Evolutionary conservation across 176 grass and related monocot species (phyloP), one percentile per base, ranked within the genome.

Genomic region (Calamus simplicifolius): DNA sequence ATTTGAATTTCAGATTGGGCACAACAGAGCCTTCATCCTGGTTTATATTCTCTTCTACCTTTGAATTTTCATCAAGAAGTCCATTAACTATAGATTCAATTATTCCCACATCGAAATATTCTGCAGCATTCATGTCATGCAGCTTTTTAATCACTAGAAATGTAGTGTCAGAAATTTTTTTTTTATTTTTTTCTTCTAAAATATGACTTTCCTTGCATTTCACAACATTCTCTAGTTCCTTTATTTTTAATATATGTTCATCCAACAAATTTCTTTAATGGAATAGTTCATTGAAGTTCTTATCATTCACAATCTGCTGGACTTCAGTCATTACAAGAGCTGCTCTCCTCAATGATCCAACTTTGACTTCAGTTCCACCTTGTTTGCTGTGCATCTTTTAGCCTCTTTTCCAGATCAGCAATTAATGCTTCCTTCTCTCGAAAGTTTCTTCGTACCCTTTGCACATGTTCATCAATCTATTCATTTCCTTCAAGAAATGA

Each of bases 331-430:
- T 88, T 54, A 85, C 81, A 73, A 95, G 80, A 73, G 81, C 75
- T 64, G 89, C 89, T 65, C 77, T 84, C 77, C 59, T 95, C 59
- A 95, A 67, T 71, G 71, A 88, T 88, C 77, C 63, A 95, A 71
- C 64, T 88, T 95, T 58, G 67, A 73, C 49, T 82, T 85, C 71
- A 88, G 76, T 68, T 84, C 85, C 67, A 50, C 73, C 59, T 73
- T 49, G 82, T 81, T 69, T 61, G 71, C 29, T 75, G 72, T 71
- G 85, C 80, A 73, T 56, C 63, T 58, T 82, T 62, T 59, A 95
- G 79, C 66, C 81, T 86, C 56, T 25, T 75, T 68, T 73, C 79
- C 70, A 95, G 85, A 56, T 75, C 83, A 25, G 64, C 71, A 25
- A 88, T 81, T 64, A 88, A 63, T 29, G 69, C 88, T 53, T 88